These are phyloP conservation scores for Penicillium simplicissimum DNA, from an alignment of 495 filamentous ascomycete species.

Conservation along the genomic window DNA sequence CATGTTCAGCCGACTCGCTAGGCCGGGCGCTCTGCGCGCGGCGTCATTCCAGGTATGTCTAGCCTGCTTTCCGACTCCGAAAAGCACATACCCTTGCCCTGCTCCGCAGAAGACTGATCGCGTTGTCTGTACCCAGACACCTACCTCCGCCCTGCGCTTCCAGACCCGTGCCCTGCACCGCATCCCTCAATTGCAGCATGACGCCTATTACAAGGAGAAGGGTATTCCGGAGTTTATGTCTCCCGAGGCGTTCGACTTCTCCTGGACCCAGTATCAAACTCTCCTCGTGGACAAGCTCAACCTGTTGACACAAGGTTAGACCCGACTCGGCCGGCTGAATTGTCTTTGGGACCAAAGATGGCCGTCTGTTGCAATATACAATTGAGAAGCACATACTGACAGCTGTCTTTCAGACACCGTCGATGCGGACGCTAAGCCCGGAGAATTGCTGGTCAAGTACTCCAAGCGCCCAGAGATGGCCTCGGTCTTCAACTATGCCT, in stretches of 20 bases:
- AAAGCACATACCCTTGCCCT: neutral
- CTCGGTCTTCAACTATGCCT: constrained; percentile 88
- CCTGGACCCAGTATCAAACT: constrained; percentile 82
- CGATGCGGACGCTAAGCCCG: constrained; percentile 54
- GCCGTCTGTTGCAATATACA: neutral
- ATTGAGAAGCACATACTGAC: constrained; percentile 10
- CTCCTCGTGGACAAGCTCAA: constrained; percentile 75
- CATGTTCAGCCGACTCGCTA: constrained; percentile 53
- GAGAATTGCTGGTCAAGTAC: constrained; percentile 70
- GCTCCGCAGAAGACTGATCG: constrained; percentile 25
- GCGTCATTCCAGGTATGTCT: constrained; percentile 40
- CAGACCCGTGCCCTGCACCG: constrained; percentile 52
- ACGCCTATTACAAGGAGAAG: constrained; percentile 50
- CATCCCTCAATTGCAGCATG: constrained; percentile 60
- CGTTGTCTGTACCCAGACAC: constrained; percentile 32
- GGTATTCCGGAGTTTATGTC: constrained; percentile 71
- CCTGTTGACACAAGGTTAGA: constrained; percentile 67
- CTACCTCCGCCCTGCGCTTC: constrained; percentile 44
- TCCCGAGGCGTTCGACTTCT: constrained; percentile 62
- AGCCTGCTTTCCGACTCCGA: neutral
- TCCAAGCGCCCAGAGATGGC: constrained; percentile 78
- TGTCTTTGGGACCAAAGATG: neutral
- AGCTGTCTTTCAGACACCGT: constrained; percentile 47
- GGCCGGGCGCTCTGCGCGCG: constrained; percentile 53
- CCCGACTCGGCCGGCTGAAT: constrained; percentile 13